Evolutionary conservation across 495 filamentous ascomycete genomes (phyloP).

Genomic region (Hyaloscypha variabilis): DNA sequence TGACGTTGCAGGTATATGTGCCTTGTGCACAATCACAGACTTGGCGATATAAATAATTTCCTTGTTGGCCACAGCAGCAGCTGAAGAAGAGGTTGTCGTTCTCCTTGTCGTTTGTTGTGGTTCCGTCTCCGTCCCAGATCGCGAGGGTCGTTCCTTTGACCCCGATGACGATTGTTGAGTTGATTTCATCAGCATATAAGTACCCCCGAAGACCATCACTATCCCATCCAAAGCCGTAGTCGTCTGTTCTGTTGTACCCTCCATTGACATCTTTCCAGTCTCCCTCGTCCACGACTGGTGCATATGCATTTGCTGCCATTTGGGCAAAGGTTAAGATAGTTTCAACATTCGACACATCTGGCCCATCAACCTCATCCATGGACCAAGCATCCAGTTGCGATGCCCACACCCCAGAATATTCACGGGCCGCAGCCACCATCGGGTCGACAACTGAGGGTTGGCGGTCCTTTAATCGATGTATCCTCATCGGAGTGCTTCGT

Average conservation of each 20-base stretch:
- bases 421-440: constrained; percentile 68
- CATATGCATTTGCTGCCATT: constrained; percentile 89
- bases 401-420: constrained; percentile 59
- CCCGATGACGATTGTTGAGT: constrained; percentile 86
- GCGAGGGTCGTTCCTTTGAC: constrained; percentile 90
- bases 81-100: constrained; percentile 98
- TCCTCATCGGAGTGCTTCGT: constrained; percentile 62
- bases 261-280: constrained; percentile 85
- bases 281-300: constrained; percentile 64
- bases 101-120: constrained; percentile 94
- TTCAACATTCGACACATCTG: constrained; percentile 83
- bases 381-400: constrained; percentile 77
- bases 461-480: constrained; percentile 83
- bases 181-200: constrained; percentile 83
- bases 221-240: constrained; percentile 96
- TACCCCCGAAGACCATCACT: constrained; percentile 88
- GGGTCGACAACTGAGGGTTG: constrained; percentile 73
- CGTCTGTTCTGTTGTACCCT: constrained; percentile 76
- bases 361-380: constrained; percentile 74
- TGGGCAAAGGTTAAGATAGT: constrained; percentile 82
- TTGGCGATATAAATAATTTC: constrained; percentile 82
- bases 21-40: constrained; percentile 88
- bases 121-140: constrained; percentile 92
- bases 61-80: constrained; percentile 94
- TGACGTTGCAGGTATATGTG: constrained; percentile 87